Base-by-base conservation (phyloP, 345 rosid genomes). In the Camelina sativa region DNA sequence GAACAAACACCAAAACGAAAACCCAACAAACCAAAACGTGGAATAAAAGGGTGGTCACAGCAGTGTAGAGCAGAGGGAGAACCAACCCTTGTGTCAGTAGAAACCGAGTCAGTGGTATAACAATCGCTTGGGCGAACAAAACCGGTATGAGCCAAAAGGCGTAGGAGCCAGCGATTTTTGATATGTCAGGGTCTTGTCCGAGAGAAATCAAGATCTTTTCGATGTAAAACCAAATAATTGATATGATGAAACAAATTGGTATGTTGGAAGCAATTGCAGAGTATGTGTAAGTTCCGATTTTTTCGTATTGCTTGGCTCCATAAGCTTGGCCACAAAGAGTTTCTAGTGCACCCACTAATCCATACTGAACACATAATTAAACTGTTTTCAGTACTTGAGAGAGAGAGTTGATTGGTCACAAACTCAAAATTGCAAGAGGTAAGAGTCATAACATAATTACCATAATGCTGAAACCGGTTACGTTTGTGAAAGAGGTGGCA, bases 301-400 rank as follows among this genome's bases (percentile, higher is more conserved):
- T 76, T 10, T 44, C 43, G 40, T 70, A 76, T 23, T 71, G 69
- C 70, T 63, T 54, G 37, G 80, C 80, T 70, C 80, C 80, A 69
- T 62, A 76, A 63, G 80, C 80, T 76, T 76, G 80, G 11, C 71
- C 80, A 62, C 80, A 69, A 11, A 76, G 75, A 62, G 70, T 76
- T 62, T 76, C 80, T 1, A 76, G 38, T 12, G 80, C 80, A 55
- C 80, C 70, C 4, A 55, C 75, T 62, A 69, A 52, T 2, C 80
- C 75, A 44, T 2, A 52, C 79, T 76, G 28, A 17, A 66, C 10
- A 74, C 53, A 65, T 3, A 47, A 30, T 47, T 30, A 23, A 44
- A 43, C 2, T 3, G 2, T 53, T 54, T 67, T 54, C 41, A 69
- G 44, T 23, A 25, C 6, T 43, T 55, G 28, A 69, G 40, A 69